Percentiles rank a stretch among this genome's conserved stretches.
Conservation (phyloP, 2,329 filamentous ascomycete species). For the Cercospora sojina region DNA sequence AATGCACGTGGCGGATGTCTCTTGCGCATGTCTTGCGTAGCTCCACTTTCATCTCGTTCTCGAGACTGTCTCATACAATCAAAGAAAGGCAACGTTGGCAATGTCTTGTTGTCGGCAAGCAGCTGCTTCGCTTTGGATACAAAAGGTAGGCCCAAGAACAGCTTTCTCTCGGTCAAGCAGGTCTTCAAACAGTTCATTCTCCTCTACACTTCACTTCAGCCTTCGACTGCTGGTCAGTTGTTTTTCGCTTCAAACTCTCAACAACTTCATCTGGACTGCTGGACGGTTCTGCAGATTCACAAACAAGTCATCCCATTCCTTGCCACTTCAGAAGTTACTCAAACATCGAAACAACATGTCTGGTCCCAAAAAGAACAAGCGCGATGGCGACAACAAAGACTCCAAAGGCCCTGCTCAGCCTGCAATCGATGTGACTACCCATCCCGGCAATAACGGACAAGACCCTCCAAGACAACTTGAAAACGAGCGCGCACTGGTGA, state of each 20-base stretch:
- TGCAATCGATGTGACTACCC: no score
- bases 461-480: no score
- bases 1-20: neutral
- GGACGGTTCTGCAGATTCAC: neutral
- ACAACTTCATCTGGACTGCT: neutral
- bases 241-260: neutral
- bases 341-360: neutral
- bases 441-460: no score
- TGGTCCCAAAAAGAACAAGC: neutral
- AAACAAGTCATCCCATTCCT: neutral
- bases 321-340: neutral
- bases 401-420: no score
- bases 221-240: neutral
- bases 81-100: neutral
- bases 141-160: neutral
- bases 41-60: neutral
- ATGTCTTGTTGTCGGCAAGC: neutral
- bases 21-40: neutral
- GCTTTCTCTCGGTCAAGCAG: neutral
- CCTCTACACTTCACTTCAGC: neutral
- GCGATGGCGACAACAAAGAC: no score
- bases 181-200: neutral
- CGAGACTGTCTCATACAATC: neutral
- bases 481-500: no score
- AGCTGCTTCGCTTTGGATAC: neutral